Conservation (phyloP, 208 protist genomes). For the Trypanosoma conorhini region DNA sequence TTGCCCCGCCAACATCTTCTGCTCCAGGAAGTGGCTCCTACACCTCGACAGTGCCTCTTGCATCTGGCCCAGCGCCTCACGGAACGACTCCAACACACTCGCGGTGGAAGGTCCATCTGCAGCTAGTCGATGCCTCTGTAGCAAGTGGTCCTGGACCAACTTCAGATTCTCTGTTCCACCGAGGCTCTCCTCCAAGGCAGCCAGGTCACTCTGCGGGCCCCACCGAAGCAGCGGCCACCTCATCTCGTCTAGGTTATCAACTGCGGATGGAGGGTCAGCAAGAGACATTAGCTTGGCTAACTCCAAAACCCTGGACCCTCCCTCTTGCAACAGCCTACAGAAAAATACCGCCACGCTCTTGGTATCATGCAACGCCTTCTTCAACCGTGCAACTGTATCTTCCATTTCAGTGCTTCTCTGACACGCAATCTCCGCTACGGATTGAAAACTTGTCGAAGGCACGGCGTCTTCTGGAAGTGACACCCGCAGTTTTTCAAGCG, state of each 20-base stretch:
- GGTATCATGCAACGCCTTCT: background rate
- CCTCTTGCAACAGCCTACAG: background rate
- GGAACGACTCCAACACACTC: constrained; percentile 11
- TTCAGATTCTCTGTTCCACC: constrained; percentile 1
- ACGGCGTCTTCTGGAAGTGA: background rate
- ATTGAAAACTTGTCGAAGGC: background rate
- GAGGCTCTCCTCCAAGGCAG: background rate
- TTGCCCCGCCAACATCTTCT: background rate
- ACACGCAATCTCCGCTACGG: constrained; percentile 7
- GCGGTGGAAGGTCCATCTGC: constrained; percentile 7
- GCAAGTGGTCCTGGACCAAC: constrained; percentile 7
- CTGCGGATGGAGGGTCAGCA: background rate
- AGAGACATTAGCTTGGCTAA: constrained; percentile 1
- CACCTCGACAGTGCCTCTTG: constrained; percentile 2
- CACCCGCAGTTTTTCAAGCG: constrained; percentile 7
- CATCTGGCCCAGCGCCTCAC: constrained; percentile 3
- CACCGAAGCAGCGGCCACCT: background rate
- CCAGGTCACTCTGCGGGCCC: background rate
- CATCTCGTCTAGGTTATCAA: background rate
- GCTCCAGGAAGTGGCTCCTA: constrained; percentile 6
- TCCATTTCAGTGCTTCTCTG: background rate
- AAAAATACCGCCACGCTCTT: constrained; percentile 12
- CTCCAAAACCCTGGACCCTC: background rate
- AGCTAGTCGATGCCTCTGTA: background rate
- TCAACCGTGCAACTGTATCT: background rate